Conservation (phyloP, 768 basidiomycete species). For the Psilocybe tampanensis region DNA sequence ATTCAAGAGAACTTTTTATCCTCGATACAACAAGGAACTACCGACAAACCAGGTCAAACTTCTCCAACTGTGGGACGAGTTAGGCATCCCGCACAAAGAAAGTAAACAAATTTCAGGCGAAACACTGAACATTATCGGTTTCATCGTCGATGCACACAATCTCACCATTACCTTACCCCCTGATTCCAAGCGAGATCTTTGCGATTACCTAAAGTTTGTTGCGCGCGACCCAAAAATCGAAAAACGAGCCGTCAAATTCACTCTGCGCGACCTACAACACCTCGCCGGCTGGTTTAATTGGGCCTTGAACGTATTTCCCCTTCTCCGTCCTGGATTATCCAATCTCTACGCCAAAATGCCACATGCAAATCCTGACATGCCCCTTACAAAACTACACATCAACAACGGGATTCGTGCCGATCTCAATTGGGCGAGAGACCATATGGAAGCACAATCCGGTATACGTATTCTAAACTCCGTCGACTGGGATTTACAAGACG, state of each 20-base stretch:
- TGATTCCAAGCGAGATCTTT: too few relatives aligned
- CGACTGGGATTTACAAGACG: slow-evolving; percentile 16
- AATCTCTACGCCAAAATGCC: slow-evolving; percentile 37
- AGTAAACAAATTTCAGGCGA: slow-evolving; percentile 38
- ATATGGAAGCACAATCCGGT: slow-evolving; percentile 21
- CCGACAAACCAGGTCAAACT: slow-evolving; percentile 35
- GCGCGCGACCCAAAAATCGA: too few relatives aligned
- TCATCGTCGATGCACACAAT: slow-evolving; percentile 33
- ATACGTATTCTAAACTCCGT: slow-evolving; percentile 22
- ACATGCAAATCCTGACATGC: slow-evolving; percentile 22
- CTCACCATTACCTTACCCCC: slow-evolving; percentile 26
- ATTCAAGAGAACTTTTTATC: slow-evolving; percentile 26
- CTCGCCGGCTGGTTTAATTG: slow-evolving; percentile 42
- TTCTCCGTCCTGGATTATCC: slow-evolving; percentile 33
- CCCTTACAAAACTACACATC: slow-evolving; percentile 22
- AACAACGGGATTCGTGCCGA: slow-evolving; percentile 30
- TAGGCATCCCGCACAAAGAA: slow-evolving; percentile 40
- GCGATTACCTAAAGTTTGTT: too few relatives aligned
- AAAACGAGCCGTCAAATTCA: too few relatives aligned
- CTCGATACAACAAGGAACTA: slow-evolving; percentile 22
- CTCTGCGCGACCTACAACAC: slow-evolving; percentile 17
- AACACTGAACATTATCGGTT: slow-evolving; percentile 38
- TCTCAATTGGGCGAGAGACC: slow-evolving; percentile 32
- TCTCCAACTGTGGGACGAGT: slow-evolving; percentile 40
- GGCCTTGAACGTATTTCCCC: slow-evolving; percentile 41